Evolutionary conservation across 1,284 basidiomycete species (phyloP), one percentile per base, ranked within the genome.

Genomic region (Garcileccinum viscosum): DNA sequence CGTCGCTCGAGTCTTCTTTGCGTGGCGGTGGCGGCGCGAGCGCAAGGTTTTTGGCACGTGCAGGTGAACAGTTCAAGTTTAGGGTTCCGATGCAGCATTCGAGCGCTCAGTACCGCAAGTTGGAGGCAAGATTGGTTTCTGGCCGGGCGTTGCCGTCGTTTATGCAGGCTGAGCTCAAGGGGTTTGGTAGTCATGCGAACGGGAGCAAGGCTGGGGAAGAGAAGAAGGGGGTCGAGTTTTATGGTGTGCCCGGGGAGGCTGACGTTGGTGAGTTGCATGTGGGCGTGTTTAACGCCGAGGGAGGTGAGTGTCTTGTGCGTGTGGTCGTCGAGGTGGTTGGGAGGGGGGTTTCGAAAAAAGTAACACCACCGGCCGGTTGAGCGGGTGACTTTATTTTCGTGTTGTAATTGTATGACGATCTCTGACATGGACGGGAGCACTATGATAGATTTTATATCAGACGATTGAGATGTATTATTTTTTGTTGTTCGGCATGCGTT

Each of bases 41-140:
- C 14, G 11, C 65, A 59, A 64, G 87, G 44, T 86, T 87, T 74
- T 80, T 91, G 65, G 84, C 88, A 32, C 84, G 89, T 42, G 81
- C 82, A 2, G 89, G 88, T 32, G 89, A 92, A 75, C 83, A 81
- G 68, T 92, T 92, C 84, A 86, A 84, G 72, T 90, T 90, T 79
- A 82, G 85, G 63, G 83, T 91, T 67, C 83, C 83, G 56, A 77
- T 88, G 61, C 72, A 72, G 44, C 69, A 73, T 32, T 53, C 67
- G 37, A 70, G 68, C 12, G 60, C 59, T 24, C 68, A 62, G n/a
- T 75, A 71, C 56, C 78, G 78, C 60, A 81, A 80, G 64, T 81
- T 90, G 61, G 83, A 85, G 68, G 87, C 85, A 66, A 84, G 83
- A 71, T 78, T 88, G 69, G 80, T 84, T 53, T 87, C 87, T 17